Base-by-base conservation (phyloP, 2,329 filamentous ascomycete species). In the Aspergillus fumigatus region DNA sequence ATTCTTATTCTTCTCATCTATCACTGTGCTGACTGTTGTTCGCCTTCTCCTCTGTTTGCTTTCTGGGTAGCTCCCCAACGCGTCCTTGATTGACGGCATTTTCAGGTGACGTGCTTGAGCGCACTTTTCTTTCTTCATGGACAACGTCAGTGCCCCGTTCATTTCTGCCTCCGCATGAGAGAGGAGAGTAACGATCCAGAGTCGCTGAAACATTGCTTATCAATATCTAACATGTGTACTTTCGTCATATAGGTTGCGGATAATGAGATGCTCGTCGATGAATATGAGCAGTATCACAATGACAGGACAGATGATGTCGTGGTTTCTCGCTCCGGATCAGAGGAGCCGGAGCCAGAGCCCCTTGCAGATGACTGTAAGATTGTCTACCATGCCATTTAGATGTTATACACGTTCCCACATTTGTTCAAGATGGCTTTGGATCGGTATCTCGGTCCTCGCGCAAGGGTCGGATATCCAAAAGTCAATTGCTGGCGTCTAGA, bases 191-290 rank as follows among this genome's bases (percentile, higher is more conserved):
- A 29, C 23, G 40, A 21, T 17, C 32, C 40, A 23, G 35, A 23
- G 38, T 21, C 7, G 25, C n/a, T n/a, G 11, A 4, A 23, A 14
- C 27, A 23, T 32, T 47, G 55, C 60, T 59, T 50, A 62, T 52
- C 49, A 38, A 48, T 48, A 67, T 17, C 72, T 73, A 61, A 72
- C 65, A 58, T 63, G 70, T 53, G 57, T 60, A 45, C 53, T 58
- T 55, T 66, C 61, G 59, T 58, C 57, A 56, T 55, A 48, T 70
- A 85, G 83, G 76, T 84, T 67, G 65, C 73, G 62, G 82, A 81
- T 64, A 83, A 79, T 74, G 84, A 86, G 66, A 85, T 86, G 82
- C 77, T 86, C 71, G 79, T 86, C 65, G 83, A 86, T 66, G 75
- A 77, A 59, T 77, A 78, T 62, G 78, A 79, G 54, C 76, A 82